Conservation (phyloP, 2,329 filamentous ascomycete species). For the Stromatinia cepivora region DNA sequence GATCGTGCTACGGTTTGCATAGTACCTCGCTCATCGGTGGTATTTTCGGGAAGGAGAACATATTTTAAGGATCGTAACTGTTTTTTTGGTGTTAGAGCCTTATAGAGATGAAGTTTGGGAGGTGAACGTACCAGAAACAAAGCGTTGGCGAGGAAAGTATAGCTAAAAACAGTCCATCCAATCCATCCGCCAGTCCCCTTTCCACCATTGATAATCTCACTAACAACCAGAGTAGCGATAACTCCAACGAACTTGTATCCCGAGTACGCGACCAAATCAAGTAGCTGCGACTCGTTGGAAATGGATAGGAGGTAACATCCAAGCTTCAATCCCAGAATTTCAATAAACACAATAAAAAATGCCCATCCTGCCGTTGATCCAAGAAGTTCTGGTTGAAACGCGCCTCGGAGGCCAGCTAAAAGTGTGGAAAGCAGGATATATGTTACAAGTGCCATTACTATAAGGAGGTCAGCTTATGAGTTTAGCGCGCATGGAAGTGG, state of each 20-base stretch:
- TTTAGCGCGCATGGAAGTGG: not conserved
- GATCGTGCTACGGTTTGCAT: constrained; percentile 75
- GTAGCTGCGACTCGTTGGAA: constrained; percentile 87
- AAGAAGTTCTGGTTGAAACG: constrained; percentile 91
- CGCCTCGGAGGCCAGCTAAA: constrained; percentile 82
- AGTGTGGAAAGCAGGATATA: constrained; percentile 94
- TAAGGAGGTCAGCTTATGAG: not conserved
- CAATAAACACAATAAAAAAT: constrained; percentile 77
- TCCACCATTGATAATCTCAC: constrained; percentile 75
- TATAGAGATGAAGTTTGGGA: not conserved
- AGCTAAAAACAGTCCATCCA: constrained; percentile 85
- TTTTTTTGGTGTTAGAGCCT: not conserved
- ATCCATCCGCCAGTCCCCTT: constrained; percentile 84
- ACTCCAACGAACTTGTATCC: constrained; percentile 99
- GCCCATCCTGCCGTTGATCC: constrained; percentile 80
- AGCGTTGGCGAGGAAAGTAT: constrained; percentile 91
- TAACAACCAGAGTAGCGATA: constrained; percentile 80
- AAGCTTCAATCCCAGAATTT: constrained; percentile 87
- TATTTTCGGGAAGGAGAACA: constrained; percentile 84
- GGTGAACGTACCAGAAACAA: constrained; percentile 78
- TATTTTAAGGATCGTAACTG: constrained; percentile 95
- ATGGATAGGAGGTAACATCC: constrained; percentile 94
- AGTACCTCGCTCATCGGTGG: constrained; percentile 58
- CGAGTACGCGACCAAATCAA: constrained; percentile 92
- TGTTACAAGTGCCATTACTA: constrained; percentile 92